Evolutionary conservation across 176 grass and related monocot genomes (phyloP), one percentile per base, ranked within the genome.

Genomic region (Zoysia japonica): DNA sequence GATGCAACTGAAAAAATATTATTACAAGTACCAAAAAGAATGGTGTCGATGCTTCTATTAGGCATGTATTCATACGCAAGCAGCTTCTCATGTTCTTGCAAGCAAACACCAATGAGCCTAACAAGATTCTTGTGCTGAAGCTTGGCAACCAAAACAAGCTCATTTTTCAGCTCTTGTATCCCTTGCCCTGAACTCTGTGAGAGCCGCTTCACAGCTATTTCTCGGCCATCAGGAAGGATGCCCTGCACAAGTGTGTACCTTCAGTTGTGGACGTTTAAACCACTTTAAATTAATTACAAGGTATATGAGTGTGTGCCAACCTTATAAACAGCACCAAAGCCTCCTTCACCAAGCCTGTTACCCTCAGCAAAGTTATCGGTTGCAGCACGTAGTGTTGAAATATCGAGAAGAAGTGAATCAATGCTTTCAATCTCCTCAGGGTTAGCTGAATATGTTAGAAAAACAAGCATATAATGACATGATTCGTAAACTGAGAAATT

Each of bases 261-360:
- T 77, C 20, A 54, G 3, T 52, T 68, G 5, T 59, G 59, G 48
- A 60, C 16, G 65, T 50, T 44, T 42, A 78, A 67, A 45, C 44
- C 44, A 45, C 44, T 45, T 45, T 45, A 45, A 4, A 28, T 28
- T 3, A 68, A 59, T 52, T 41, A 17, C 40, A 78, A 48, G 45
- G 8, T 9, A 28, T 45, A 60, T 61, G 44, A 38, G 20, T 73
- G 48, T 19, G 51, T 1, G 1, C n/a, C 17, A 59, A 92, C 93
- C 93, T 92, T 96, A 74, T 96, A 96, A 82, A 96, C 93, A 63
- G 71, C 68, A 69, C 93, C 93, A 68, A 90, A 92, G 44, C 93
- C 90, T 62, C 90, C 93, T 85, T 90, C 85, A 79, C 93, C 90
- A 82, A 96, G 73, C 80, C 78, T 92, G 53, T 96, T 90, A 2